These are phyloP conservation scores for Dioscorea alata DNA, from an alignment of 106 monocot genomes.

Conservation along the genomic window DNA sequence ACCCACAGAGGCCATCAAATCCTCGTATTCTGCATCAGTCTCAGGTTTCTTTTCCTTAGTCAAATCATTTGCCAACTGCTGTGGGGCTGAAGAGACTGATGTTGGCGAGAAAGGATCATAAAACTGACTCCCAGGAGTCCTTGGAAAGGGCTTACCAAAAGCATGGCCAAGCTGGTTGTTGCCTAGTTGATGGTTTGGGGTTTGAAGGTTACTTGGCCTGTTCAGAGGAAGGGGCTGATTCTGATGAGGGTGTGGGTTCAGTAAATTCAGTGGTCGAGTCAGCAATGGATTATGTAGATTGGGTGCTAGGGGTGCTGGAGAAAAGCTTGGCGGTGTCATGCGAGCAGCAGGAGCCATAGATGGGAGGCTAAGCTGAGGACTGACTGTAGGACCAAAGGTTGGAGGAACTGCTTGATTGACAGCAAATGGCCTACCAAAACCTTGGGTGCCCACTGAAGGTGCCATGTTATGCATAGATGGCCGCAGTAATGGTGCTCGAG, in stretches of 20 bases:
- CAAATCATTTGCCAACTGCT: constrained; percentile 14
- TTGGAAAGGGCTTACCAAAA: neutral
- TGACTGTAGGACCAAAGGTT: neutral
- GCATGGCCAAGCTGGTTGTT: neutral
- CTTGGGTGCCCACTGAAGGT: constrained; percentile 6
- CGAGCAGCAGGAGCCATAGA: constrained; percentile 10
- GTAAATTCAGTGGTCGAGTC: constrained; percentile 11
- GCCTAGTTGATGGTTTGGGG: constrained; percentile 23
- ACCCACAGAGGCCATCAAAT: constrained; percentile 95
- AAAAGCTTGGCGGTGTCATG: constrained; percentile 18
- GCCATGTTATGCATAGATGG: constrained; percentile 36
- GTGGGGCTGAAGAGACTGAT: constrained; percentile 18
- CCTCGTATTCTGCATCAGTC: constrained; percentile 86
- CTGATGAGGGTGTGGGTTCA: constrained; percentile 17
- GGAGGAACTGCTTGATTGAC: constrained; percentile 8
- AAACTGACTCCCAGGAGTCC: constrained; percentile 27
- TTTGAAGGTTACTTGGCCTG: constrained; percentile 7
- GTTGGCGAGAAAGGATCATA: constrained; percentile 82
- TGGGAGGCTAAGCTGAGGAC: constrained; percentile 17
- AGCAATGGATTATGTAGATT: constrained; percentile 1
- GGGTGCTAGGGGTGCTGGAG: constrained; percentile 7
- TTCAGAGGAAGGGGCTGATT: constrained; percentile 18
- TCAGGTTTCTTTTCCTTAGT: constrained; percentile 31
- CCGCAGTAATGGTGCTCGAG: constrained; percentile 38
- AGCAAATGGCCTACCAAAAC: constrained; percentile 7